These are phyloP conservation scores for Coemansia sp. DNA, from an alignment of 192 early-diverging fungal species.

Conservation along the genomic window DNA sequence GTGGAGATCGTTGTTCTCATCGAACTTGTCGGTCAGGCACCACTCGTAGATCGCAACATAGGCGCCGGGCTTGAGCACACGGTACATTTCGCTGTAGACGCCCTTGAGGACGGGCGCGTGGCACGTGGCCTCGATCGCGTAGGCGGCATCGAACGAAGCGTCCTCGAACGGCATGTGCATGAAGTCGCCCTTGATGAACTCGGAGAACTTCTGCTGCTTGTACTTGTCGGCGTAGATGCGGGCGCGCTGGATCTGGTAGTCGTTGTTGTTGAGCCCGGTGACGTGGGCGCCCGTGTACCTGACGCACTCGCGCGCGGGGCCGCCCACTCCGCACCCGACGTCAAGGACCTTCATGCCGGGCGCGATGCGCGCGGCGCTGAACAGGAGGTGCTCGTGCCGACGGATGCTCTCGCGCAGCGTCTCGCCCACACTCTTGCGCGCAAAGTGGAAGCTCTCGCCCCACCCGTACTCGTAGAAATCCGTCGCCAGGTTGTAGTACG, in stretches of 20 bases:
- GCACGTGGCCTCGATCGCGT: slow-evolving; percentile 96
- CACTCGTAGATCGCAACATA: slow-evolving; percentile 95
- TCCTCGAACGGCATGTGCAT: slow-evolving; percentile 86
- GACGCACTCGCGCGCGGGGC: slow-evolving; percentile 91
- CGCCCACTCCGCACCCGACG: slow-evolving; percentile 96
- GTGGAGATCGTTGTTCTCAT: slow-evolving; percentile 73
- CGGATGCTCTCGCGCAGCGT: slow-evolving; percentile 80
- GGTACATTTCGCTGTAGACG: slow-evolving; percentile 87
- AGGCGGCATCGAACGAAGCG: slow-evolving; percentile 81
- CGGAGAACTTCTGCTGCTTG: slow-evolving; percentile 62
- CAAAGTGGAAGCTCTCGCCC: slow-evolving; percentile 94
- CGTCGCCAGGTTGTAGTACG: slow-evolving; percentile 81
- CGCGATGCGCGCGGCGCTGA: slow-evolving; percentile 69
- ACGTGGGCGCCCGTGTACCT: slow-evolving; percentile 87
- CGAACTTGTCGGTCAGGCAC: slow-evolving; percentile 88
- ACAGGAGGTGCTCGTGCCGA: slow-evolving; percentile 90
- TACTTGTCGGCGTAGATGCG: slow-evolving; percentile 68
- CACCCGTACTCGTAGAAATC: slow-evolving; percentile 88
- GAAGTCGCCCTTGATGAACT: slow-evolving; percentile 85
- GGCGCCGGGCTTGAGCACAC: slow-evolving; percentile 91
- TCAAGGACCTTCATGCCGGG: slow-evolving; percentile 79
- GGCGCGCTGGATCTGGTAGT: slow-evolving; percentile 87
- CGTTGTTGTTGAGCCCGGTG: slow-evolving; percentile 96
- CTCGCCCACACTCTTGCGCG: slow-evolving; percentile 74
- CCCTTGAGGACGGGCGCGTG: slow-evolving; percentile 84